A percentile compares a stretch with the other conserved stretches of the same genome.
These are phyloP conservation scores for Tolypocladium ophioglossoides DNA, from an alignment of 2,329 filamentous ascomycete species.

Conservation along the genomic window DNA sequence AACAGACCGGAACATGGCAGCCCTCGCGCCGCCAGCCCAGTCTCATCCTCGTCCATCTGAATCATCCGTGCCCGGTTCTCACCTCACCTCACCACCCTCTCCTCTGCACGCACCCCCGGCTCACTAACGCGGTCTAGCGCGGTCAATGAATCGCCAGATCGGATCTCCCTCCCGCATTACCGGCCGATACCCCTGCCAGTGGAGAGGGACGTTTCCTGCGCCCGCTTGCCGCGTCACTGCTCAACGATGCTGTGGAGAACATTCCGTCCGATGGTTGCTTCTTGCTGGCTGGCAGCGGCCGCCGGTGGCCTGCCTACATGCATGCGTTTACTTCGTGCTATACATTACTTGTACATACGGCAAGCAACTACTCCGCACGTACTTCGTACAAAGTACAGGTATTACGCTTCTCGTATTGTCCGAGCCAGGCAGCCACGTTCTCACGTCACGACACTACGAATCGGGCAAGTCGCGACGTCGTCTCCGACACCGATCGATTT, in stretches of 20 bases:
- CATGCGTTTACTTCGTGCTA: background rate
- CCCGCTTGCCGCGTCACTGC: background rate
- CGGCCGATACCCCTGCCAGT: background rate
- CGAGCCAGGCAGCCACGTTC: background rate
- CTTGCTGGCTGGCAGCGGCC: background rate
- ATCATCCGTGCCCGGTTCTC: background rate
- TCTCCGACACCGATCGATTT: background rate
- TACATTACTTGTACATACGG: background rate
- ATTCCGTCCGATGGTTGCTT: background rate
- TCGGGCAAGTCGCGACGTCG: background rate
- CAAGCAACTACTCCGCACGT: too few relatives aligned
- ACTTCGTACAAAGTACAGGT: too few relatives aligned
- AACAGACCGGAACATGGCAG: background rate
- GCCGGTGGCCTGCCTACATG: background rate
- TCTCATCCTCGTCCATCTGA: background rate
- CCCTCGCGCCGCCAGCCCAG: background rate
- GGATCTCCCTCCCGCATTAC: conserved; percentile 5
- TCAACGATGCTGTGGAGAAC: background rate
- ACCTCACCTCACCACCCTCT: background rate
- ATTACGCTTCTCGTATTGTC: background rate
- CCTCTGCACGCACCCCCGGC: background rate
- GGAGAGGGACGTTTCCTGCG: background rate
- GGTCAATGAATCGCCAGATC: conserved; percentile 7
- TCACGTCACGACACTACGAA: background rate
- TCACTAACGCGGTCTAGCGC: conserved; percentile 1